A percentile compares a stretch with the other conserved stretches of the same genome.
Evolutionary conservation across 1,284 basidiomycete genomes (phyloP).

Genomic region (Cutaneotrichosporon spelunceum): DNA sequence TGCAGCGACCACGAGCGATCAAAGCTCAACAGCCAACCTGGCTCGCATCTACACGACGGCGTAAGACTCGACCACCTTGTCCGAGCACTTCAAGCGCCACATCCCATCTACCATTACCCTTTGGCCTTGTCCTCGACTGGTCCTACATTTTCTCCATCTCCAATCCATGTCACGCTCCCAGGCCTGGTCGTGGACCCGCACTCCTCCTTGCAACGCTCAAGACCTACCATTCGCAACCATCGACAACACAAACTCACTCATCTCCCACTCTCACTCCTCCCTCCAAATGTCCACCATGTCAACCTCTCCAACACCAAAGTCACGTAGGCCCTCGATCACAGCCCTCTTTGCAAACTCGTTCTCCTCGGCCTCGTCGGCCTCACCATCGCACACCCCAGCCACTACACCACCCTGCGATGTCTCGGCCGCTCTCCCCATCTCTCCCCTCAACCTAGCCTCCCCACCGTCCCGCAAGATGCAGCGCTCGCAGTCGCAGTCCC

Average conservation of each 20-base stretch:
- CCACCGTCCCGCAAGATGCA: constrained; percentile 12
- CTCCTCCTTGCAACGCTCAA: neutral
- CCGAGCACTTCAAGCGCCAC: too few species aligned
- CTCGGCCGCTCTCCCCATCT: neutral
- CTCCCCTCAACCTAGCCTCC: neutral
- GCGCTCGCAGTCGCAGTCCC: constrained; percentile 21
- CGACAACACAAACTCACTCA: neutral
- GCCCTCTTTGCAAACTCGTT: constrained; percentile 1
- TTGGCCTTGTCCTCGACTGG: too few species aligned
- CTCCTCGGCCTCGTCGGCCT: neutral
- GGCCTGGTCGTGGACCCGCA: neutral
- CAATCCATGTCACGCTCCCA: neutral
- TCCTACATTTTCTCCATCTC: too few species aligned
- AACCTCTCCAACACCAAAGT: neutral
- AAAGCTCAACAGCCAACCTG: too few species aligned
- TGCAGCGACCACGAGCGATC: too few species aligned
- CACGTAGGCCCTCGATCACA: constrained; percentile 7
- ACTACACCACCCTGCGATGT: neutral
- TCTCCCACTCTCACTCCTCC: neutral
- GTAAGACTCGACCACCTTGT: too few species aligned
- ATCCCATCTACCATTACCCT: too few species aligned
- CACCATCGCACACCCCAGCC: neutral
- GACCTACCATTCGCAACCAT: neutral
- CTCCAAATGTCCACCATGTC: constrained; percentile 1
- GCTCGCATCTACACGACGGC: too few species aligned